Evolutionary conservation across 2,329 filamentous ascomycete genomes (phyloP).

Genomic region (Fusarium napiforme): DNA sequence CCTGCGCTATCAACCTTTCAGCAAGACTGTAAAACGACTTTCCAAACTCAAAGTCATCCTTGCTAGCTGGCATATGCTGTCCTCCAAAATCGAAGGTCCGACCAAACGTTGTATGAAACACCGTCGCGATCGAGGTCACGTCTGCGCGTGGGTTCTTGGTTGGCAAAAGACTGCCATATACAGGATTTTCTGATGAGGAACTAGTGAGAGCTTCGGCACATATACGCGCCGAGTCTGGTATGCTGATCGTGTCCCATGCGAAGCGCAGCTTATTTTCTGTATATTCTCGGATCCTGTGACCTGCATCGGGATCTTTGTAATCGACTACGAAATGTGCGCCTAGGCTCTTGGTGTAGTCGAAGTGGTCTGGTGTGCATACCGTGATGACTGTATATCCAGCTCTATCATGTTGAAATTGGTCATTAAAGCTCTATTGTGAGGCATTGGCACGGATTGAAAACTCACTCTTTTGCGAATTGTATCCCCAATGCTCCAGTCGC

Average conservation of each 20-base stretch:
- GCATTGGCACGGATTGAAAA: background rate
- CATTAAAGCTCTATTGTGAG: fast-evolving
- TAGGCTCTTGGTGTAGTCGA: background rate
- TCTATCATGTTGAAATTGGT: background rate
- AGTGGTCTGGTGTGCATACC: background rate
- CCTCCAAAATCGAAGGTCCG: background rate
- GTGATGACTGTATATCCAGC: background rate
- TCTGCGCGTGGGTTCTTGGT: background rate
- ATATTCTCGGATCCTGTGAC: background rate
- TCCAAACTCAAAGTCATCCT: background rate
- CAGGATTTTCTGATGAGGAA: background rate
- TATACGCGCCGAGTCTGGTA: background rate
- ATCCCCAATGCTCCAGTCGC: background rate
- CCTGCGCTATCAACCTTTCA: background rate
- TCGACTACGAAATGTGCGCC: background rate
- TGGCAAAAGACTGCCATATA: background rate
- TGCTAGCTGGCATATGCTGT: background rate
- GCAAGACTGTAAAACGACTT: background rate
- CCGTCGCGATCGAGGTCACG: background rate
- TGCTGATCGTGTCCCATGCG: background rate
- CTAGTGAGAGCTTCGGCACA: background rate
- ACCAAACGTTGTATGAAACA: background rate
- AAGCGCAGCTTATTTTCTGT: background rate
- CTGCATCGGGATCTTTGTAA: background rate
- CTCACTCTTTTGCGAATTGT: background rate